Base-by-base conservation (phyloP, 108 stramenopile species). In the Pinguiococcus pyrenoidosus region DNA sequence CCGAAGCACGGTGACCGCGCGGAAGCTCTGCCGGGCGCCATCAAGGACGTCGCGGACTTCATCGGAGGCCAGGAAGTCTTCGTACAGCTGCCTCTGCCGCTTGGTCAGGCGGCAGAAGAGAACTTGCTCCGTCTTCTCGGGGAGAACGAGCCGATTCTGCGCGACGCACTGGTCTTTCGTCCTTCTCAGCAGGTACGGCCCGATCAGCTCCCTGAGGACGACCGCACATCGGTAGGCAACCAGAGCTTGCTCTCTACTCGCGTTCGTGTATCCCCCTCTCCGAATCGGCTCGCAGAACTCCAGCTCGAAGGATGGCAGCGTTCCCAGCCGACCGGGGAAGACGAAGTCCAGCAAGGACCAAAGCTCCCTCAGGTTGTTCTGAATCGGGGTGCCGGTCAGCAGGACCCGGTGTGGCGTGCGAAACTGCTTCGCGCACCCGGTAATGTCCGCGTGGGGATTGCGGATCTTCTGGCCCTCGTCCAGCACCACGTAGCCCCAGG, bases 381-480 rank as follows among this genome's bases (percentile, higher is more conserved):
- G 88, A 35, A 96, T 84, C 0, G 93, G 93, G 1, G 90, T 88
- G 43, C 94, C 94, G 2, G 89, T 85, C 18, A 99, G 69, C 5
- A 91, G 50, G 9, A 76, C 33, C 22, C 75, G 59, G 40, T 73
- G 72, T 9, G 34, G 20, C 5, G 74, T 68, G 5, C 49, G 52
- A 14, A 77, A 44, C 24, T 64, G 47, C 74, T 98, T 98, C 76
- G 89, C 89, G 24, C 81, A 79, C 44, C 83, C 46, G 7, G 96
- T 92, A 4, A 98, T 68, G 36, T 87, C 85, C 12, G 92, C 87
- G 40, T 87, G 87, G 3, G 96, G 93, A 65, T 98, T 98, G 16
- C 93, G 71, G 39, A 98, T 92, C 66, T 87, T 89, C 72, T 98
- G 96, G 0, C 89, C 96, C 63, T 98, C 96, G 51, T 98, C 96